Evolutionary conservation across 768 basidiomycete species (phyloP).

Genomic region (Mycena amicta): DNA sequence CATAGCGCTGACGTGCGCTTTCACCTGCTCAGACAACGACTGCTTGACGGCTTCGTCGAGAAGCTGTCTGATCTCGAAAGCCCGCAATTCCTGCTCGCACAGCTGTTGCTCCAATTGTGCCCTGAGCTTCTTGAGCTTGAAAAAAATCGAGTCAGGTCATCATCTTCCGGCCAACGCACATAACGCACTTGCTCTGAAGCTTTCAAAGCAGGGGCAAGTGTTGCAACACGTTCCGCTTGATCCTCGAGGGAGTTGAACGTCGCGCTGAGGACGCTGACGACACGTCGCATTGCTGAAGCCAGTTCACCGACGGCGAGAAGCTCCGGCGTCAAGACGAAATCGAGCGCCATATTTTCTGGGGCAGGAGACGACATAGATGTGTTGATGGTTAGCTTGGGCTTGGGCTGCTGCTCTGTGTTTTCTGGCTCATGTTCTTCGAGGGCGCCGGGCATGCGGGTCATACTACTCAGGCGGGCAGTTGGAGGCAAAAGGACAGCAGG

Average conservation of each 20-base stretch:
- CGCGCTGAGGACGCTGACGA: constrained; percentile 40
- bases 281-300: constrained; percentile 47
- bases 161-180: too few species aligned
- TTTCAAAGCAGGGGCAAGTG: constrained; percentile 47
- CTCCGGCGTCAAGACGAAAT: constrained; percentile 33
- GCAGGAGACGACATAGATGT: constrained; percentile 11
- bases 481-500: too few species aligned
- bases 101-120: constrained; percentile 42
- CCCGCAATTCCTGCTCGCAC: constrained; percentile 38
- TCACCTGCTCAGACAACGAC: constrained; percentile 43
- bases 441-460: too few species aligned
- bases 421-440: too few species aligned
- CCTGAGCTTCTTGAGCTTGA: constrained; percentile 44
- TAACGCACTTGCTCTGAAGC: constrained; percentile 44
- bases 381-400: constrained; percentile 7
- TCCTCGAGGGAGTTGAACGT: constrained; percentile 48
- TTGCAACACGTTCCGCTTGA: constrained; percentile 48
- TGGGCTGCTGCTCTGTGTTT: too few species aligned
- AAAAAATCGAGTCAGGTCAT: constrained; percentile 15
- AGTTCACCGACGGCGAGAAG: constrained; percentile 47
- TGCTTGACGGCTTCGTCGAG: constrained; percentile 45
- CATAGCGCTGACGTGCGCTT: constrained; percentile 35
- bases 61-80: constrained; percentile 35
- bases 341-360: neutral
- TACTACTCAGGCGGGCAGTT: too few species aligned